phyloP scores from a whole-genome alignment of 1,284 basidiomycete genomes.

The Somion occarium region DNA sequence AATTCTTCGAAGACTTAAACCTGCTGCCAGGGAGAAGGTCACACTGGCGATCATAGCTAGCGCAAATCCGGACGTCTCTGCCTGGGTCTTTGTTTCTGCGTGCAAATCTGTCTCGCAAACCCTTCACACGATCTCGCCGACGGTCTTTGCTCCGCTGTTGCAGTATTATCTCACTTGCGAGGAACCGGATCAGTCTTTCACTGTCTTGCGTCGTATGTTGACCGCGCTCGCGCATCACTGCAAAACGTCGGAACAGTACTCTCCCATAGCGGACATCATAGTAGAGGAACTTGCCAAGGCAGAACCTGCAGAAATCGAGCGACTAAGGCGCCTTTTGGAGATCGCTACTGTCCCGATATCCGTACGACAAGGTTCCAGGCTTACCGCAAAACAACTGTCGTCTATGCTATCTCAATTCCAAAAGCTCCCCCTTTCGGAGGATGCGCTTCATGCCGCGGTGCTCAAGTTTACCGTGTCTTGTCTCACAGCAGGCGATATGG shows the following conservation, averaged over 20 bases:
- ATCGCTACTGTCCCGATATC: slow-evolving; percentile 48
- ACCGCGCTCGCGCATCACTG: slow-evolving; percentile 83
- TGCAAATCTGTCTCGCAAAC: slow-evolving; percentile 79
- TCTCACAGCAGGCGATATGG: slow-evolving; percentile 58
- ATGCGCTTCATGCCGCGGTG: slow-evolving; percentile 35
- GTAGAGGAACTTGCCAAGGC: slow-evolving; percentile 29
- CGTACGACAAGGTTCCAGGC: slow-evolving; percentile 61
- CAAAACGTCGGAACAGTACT: slow-evolving; percentile 60
- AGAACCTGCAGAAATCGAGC: slow-evolving; percentile 19
- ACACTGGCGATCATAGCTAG: slow-evolving; percentile 41
- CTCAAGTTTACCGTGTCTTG: slow-evolving; percentile 47
- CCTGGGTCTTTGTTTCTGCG: slow-evolving; percentile 66
- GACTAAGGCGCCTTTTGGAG: slow-evolving; percentile 38
- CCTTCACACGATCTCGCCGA: slow-evolving; percentile 70
- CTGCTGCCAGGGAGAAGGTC: slow-evolving; percentile 44
- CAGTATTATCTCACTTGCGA: slow-evolving; percentile 43
- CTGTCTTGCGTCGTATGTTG: slow-evolving; percentile 61
- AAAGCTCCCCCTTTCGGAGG: slow-evolving; percentile 31
- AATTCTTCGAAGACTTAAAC: slow-evolving; percentile 59
- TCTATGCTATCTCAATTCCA: slow-evolving; percentile 40
- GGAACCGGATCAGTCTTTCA: slow-evolving; percentile 37
- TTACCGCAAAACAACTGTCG: slow-evolving; percentile 48
- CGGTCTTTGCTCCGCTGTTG: slow-evolving; percentile 56
- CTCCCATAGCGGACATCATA: slow-evolving; percentile 52
- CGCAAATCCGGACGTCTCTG: slow-evolving; percentile 45